A percentile compares a stretch with the other conserved stretches of the same genome.
phyloP scores from a whole-genome alignment of 345 rosid species.

The Pelargonium nanum region DNA sequence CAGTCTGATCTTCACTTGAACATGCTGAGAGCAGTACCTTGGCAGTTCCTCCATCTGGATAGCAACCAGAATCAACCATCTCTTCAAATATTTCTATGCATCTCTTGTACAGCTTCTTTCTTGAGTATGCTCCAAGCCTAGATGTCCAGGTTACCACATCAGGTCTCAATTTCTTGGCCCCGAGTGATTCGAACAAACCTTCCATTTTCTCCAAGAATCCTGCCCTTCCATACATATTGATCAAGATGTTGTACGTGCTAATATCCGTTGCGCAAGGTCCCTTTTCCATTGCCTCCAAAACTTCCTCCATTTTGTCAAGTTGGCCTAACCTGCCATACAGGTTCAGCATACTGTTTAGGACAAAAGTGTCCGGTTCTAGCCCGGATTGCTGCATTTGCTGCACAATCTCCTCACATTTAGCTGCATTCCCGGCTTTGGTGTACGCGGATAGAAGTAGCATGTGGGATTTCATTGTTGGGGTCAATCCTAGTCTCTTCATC shows the following conservation, averaged over 20 bases:
- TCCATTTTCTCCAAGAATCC: slow-evolving; percentile 69
- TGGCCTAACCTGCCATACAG: slow-evolving; percentile 72
- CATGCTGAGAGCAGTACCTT: slow-evolving; percentile 79
- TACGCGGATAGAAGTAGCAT: slow-evolving; percentile 84
- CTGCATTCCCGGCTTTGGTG: slow-evolving; percentile 51
- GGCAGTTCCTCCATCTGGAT: slow-evolving; percentile 81
- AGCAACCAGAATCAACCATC: slow-evolving; percentile 79
- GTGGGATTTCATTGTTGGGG: slow-evolving; percentile 89
- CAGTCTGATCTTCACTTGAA: slow-evolving; percentile 57
- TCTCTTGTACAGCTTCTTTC: slow-evolving; percentile 59
- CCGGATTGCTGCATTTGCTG: slow-evolving; percentile 64
- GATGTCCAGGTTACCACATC: slow-evolving; percentile 97
- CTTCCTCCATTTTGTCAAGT: slow-evolving; percentile 67
- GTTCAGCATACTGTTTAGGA: slow-evolving; percentile 75
- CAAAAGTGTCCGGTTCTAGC: slow-evolving; percentile 67
- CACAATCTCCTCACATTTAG: slow-evolving; percentile 64
- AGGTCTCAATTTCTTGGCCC: slow-evolving; percentile 31
- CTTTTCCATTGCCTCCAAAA: slow-evolving; percentile 43
- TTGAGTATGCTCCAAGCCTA: slow-evolving; percentile 63
- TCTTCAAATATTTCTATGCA: slow-evolving; percentile 79
- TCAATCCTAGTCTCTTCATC: slow-evolving; percentile 69
- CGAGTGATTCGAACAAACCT: slow-evolving; percentile 37
- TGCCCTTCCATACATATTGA: slow-evolving; percentile 65
- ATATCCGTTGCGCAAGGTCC: slow-evolving; percentile 51
- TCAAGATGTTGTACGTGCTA: slow-evolving; percentile 80